Conservation (phyloP, 176 grass and related monocot genomes). For the Ensete glaucum region DNA sequence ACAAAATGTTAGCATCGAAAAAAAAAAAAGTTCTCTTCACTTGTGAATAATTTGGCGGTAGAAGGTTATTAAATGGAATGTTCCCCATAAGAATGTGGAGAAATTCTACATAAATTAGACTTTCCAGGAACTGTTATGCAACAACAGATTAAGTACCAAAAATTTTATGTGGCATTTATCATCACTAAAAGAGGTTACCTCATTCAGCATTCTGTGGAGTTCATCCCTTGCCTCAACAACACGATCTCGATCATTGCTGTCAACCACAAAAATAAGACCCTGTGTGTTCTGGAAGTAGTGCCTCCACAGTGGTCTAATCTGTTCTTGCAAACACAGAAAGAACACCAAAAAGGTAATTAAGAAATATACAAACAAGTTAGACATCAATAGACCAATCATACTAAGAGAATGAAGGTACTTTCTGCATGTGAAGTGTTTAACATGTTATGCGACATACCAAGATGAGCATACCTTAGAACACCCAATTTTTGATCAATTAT, state of each 20-base stretch:
- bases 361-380: neutral
- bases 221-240: constrained; percentile 2
- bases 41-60: too few relatives aligned
- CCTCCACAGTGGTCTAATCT: constrained; percentile 1
- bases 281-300: constrained; percentile 1
- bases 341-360: neutral
- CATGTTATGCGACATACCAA: too few relatives aligned
- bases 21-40: too few relatives aligned
- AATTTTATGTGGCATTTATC: neutral
- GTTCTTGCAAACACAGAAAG: neutral
- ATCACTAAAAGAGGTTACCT: neutral
- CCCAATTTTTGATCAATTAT: too few relatives aligned
- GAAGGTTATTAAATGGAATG: too few relatives aligned
- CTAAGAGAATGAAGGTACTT: too few relatives aligned
- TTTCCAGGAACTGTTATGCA: too few relatives aligned
- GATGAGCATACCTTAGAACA: too few relatives aligned
- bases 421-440: too few relatives aligned
- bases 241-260: constrained; percentile 1
- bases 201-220: neutral
- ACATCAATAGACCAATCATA: too few relatives aligned
- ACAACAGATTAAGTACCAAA: neutral
- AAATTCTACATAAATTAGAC: too few relatives aligned
- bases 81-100: too few relatives aligned
- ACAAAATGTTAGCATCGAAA: neutral
- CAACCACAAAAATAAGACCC: constrained; percentile 1